Evolutionary conservation across 2,329 filamentous ascomycete genomes (phyloP).

Genomic region (Exophiala lecanii-corni): DNA sequence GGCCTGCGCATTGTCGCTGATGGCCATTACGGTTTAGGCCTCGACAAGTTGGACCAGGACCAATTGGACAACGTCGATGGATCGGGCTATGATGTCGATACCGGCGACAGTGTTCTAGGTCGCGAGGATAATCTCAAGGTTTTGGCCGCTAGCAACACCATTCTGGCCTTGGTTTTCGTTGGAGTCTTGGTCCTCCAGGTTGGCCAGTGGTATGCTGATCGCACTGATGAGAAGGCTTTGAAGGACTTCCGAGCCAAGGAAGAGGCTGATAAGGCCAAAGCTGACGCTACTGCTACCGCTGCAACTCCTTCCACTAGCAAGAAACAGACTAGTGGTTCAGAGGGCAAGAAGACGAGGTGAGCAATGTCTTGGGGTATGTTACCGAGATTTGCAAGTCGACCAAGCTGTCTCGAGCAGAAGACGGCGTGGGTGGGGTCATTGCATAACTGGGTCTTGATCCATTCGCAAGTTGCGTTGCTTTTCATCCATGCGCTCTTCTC

Average conservation of each 20-base stretch:
- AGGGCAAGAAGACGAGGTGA: constrained; percentile 33
- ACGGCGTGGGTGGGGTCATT: too few relatives aligned
- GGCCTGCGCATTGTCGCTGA: constrained; percentile 77
- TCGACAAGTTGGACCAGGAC: constrained; percentile 24
- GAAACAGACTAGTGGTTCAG: constrained; percentile 26
- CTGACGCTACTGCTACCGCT: constrained; percentile 8
- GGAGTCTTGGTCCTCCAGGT: constrained; percentile 91
- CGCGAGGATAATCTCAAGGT: constrained; percentile 89
- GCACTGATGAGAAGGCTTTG: constrained; percentile 80
- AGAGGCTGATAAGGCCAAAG: constrained; percentile 16
- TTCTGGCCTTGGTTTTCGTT: constrained; percentile 84
- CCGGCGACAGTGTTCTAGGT: constrained; percentile 58
- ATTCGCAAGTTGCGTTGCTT: too few relatives aligned
- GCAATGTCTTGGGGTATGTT: too few relatives aligned
- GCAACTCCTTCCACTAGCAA: constrained; percentile 16
- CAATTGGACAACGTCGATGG: constrained; percentile 34
- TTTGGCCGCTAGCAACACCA: constrained; percentile 90
- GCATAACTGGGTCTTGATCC: too few relatives aligned
- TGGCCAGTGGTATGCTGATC: constrained; percentile 97
- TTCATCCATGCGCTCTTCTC: too few relatives aligned
- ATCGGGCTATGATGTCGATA: constrained; percentile 24
- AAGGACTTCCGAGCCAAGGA: constrained; percentile 48
- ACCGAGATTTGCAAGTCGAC: too few relatives aligned
- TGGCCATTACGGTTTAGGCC: constrained; percentile 55
- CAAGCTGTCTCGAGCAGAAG: too few relatives aligned